These are phyloP conservation scores for Phytophthora cryptogea DNA, from an alignment of 352 stramenopile genomes.

Conservation along the genomic window DNA sequence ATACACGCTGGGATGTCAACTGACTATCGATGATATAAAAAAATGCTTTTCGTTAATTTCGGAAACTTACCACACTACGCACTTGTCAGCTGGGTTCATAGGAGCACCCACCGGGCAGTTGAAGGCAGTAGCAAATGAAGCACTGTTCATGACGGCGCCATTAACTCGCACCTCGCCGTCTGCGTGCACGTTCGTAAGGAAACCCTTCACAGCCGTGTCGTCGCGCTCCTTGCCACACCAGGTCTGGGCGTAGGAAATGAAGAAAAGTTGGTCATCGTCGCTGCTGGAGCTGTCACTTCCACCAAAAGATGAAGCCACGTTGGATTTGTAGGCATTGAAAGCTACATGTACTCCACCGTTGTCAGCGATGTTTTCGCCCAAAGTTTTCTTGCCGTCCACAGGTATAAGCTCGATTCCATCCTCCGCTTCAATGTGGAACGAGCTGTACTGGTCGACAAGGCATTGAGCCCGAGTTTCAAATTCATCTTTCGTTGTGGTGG, in stretches of 20 bases:
- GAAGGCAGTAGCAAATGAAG: constrained; percentile 55
- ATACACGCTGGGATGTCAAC: too few species aligned
- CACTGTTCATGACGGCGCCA: constrained; percentile 67
- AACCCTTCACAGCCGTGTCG: constrained; percentile 33
- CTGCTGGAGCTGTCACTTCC: constrained; percentile 15
- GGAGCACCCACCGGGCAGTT: constrained; percentile 37
- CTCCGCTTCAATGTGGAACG: constrained; percentile 40
- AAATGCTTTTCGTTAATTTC: too few species aligned
- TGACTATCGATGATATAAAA: too few species aligned
- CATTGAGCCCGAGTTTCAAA: constrained; percentile 70
- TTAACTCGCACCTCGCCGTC: constrained; percentile 61
- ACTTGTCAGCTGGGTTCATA: constrained; percentile 67
- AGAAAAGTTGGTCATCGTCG: constrained; percentile 59
- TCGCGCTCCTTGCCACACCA: constrained; percentile 65
- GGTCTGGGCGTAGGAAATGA: constrained; percentile 64
- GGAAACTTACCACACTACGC: constrained; percentile 44
- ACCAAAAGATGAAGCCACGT: constrained; percentile 1
- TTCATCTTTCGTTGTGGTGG: constrained; percentile 59
- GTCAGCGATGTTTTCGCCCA: constrained; percentile 82
- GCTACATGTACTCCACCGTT: constrained; percentile 64
- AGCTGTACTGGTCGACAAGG: constrained; percentile 58
- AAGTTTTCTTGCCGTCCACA: constrained; percentile 64
- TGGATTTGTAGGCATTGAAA: constrained; percentile 57
- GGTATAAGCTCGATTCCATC: constrained; percentile 38
- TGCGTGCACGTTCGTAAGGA: constrained; percentile 53